Evolutionary conservation across 2,329 filamentous ascomycete genomes (phyloP).

Genomic region (Colletotrichum lindemuthianum): DNA sequence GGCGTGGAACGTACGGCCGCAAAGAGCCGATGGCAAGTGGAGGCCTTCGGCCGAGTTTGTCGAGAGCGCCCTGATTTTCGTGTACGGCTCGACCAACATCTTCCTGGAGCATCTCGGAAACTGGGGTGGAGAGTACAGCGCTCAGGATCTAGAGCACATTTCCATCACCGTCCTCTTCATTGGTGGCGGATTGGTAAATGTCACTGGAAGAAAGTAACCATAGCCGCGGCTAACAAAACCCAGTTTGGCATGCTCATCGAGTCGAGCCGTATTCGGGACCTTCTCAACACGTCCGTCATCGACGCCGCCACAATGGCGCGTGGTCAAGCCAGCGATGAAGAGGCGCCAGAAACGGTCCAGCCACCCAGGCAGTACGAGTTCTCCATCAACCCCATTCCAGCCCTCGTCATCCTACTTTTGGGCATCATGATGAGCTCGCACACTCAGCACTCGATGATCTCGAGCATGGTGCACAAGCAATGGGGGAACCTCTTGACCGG

Average conservation of each 20-base stretch:
- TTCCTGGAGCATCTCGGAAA: constrained; percentile 89
- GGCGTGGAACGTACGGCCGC: constrained; percentile 89
- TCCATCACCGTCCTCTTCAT: constrained; percentile 95
- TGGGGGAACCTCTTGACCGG: constrained; percentile 89
- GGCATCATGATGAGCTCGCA: constrained; percentile 97
- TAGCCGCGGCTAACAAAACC: constrained; percentile 39
- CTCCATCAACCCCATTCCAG: constrained; percentile 89
- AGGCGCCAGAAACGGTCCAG: constrained; percentile 56
- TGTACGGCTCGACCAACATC: constrained; percentile 89
- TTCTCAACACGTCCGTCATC: constrained; percentile 67
- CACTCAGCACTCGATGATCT: constrained; percentile 83
- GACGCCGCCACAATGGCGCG: constrained; percentile 46
- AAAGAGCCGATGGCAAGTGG: constrained; percentile 65
- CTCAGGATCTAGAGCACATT: constrained; percentile 88
- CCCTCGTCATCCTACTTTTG: constrained; percentile 84
- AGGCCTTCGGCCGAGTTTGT: constrained; percentile 87
- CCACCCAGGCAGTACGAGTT: constrained; percentile 75
- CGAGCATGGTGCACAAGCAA: constrained; percentile 91
- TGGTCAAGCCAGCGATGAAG: constrained; percentile 49
- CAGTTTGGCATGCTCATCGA: constrained; percentile 87
- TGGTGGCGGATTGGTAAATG: constrained; percentile 82
- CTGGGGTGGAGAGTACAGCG: constrained; percentile 76
- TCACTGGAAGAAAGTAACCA: not conserved
- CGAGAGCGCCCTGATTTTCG: constrained; percentile 89
- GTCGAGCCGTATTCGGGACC: constrained; percentile 73